Base-by-base conservation (phyloP, 2,329 filamentous ascomycete species). In the Cladophialophora bantiana region DNA sequence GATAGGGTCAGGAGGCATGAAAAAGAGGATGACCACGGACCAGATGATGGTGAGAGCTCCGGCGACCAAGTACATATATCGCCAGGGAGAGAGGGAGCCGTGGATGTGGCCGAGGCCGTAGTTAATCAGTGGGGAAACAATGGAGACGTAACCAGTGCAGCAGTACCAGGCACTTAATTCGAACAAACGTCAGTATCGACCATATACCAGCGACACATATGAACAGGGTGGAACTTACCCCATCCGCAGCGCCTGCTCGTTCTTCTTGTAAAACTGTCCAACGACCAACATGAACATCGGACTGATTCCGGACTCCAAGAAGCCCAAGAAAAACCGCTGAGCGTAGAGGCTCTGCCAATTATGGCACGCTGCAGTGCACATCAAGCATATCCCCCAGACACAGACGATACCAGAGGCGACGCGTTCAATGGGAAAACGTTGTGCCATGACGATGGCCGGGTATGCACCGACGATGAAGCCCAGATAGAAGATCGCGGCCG, bases 381-480 rank as follows among this genome's bases (percentile, higher is more conserved):
- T 88, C 76, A 89, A 91, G 2, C 89, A 82, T 7, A 84, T 76
- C 0, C 88, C 83, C 91, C 90, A 93, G 5, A 90, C 59, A 56
- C 90, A 77, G 26, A 91, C 88, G 2, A 89, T 80, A 12, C 73
- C 81, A 10, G 89, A 89, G 2, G 93, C 83, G 1, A 90, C 85
- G 55, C 84, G 83, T 18, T 88, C 85, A 2, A 87, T 83, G 66
- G 87, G 82, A 79, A 91, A 90, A 31, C 86, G 85, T 76, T 93
- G 90, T 0, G 91, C 80, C 0, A 86, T 81, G 66, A 89, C 91
- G 0, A 88, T 89, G 85, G 92, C 88, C 2, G 90, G 90, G 69
- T 92, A 93, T 2, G 90, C 80, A 0, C 90, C 90, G 0, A 85
- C 87, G 2, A 93, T 83, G 89, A 91, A 91, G 40, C 90, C 90